A percentile compares a stretch with the other conserved stretches of the same genome.
These are phyloP conservation scores for Phytophthora fragariae DNA, from an alignment of 352 stramenopile species.

Conservation along the genomic window DNA sequence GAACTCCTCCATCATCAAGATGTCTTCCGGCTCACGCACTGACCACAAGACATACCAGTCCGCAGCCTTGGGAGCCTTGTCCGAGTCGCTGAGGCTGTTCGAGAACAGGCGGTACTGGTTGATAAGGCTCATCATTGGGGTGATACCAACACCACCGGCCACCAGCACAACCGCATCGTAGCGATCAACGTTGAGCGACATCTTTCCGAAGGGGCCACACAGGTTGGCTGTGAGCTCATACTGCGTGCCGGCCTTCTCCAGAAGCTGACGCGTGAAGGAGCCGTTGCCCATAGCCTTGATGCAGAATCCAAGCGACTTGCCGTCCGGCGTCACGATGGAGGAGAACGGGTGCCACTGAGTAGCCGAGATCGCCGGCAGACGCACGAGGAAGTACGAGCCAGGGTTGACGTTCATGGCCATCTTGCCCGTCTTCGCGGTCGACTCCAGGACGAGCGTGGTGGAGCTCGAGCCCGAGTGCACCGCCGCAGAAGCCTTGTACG, in stretches of 20 bases:
- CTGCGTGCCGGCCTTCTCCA: constrained; percentile 52
- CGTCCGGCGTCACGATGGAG: constrained; percentile 72
- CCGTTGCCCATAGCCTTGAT: constrained; percentile 62
- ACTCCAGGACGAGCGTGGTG: constrained; percentile 66
- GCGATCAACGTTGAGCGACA: constrained; percentile 64
- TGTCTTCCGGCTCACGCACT: constrained; percentile 60
- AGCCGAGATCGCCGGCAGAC: constrained; percentile 65
- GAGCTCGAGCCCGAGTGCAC: constrained; percentile 49
- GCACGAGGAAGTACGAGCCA: constrained; percentile 84
- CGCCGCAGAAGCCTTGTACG: constrained; percentile 54
- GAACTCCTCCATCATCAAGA: constrained; percentile 81
- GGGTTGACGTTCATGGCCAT: constrained; percentile 64
- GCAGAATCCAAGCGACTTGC: constrained; percentile 84
- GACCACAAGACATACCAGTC: constrained; percentile 76
- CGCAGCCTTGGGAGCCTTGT: constrained; percentile 38
- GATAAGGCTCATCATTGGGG: constrained; percentile 75
- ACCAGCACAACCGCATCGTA: constrained; percentile 79
- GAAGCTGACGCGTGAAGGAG: constrained; percentile 62
- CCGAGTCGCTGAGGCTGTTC: constrained; percentile 6
- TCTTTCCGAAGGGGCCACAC: constrained; percentile 74
- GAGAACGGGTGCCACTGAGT: constrained; percentile 88
- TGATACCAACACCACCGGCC: constrained; percentile 80
- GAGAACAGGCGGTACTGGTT: constrained; percentile 70
- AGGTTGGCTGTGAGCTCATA: constrained; percentile 61
- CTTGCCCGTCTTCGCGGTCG: constrained; percentile 62